Percentiles rank a stretch among this genome's conserved stretches.
These are phyloP conservation scores for Cymbopogon citratus DNA, from an alignment of 176 grass and related monocot species.

Conservation along the genomic window DNA sequence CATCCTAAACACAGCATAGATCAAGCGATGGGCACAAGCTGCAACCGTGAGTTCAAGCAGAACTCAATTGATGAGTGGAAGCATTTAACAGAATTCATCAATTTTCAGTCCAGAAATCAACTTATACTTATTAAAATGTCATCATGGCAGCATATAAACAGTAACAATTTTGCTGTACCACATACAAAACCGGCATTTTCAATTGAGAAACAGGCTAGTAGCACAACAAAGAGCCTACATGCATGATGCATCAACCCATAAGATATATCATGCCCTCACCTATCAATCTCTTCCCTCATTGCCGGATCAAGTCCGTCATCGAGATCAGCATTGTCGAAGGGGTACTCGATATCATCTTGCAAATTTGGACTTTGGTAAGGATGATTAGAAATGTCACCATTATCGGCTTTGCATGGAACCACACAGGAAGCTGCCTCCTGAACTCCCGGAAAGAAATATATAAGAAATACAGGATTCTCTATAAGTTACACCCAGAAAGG, in stretches of 20 bases:
- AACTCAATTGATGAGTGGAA: background rate
- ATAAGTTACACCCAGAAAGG: background rate
- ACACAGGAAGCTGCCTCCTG: conserved; percentile 49
- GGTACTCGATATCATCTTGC: conserved; percentile 61
- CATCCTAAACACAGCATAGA: background rate
- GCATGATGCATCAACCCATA: conserved; percentile 5
- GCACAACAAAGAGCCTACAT: background rate
- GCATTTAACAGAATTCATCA: background rate
- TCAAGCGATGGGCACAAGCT: background rate
- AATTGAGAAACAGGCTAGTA: conserved; percentile 6
- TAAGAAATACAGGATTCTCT: conserved; percentile 26
- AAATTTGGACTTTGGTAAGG: conserved; percentile 43
- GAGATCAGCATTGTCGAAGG: conserved; percentile 69
- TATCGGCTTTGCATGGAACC: conserved; percentile 33
- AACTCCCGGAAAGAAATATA: conserved; percentile 16
- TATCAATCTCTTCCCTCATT: conserved; percentile 96
- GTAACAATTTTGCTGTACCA: background rate
- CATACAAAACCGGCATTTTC: background rate
- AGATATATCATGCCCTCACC: conserved; percentile 40
- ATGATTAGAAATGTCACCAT: conserved; percentile 52
- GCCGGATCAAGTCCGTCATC: conserved; percentile 98
- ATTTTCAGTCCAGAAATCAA: background rate
- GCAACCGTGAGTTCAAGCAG: background rate
- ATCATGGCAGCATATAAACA: background rate
- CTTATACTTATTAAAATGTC: background rate